Base-by-base conservation (phyloP, 177 flowering plant genomes). In the Vitis hybrid region DNA sequence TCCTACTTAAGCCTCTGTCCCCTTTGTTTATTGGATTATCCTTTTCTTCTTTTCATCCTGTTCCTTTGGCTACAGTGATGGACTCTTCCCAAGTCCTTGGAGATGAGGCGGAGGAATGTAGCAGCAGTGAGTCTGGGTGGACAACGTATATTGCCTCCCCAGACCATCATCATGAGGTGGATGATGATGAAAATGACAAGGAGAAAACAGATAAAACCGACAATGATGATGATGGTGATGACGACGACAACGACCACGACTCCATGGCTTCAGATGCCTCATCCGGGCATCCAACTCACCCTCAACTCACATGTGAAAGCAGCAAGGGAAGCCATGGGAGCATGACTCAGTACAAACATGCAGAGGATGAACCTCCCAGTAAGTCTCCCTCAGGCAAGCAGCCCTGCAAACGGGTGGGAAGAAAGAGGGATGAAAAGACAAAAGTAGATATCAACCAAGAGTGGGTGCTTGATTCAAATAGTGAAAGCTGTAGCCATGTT, bases 251-350 rank as follows among this genome's bases (percentile, higher is more conserved):
- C 33, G 72, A 76, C 16, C 81, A 78, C 60, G 83, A 80, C 26
- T 83, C 86, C 26, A 72, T 79, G 75, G 78, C 82, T 50, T 83
- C 86, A 3, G 86, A 83, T 72, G 86, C 86, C 14, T 81, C 86
- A 51, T 83, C 86, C 2, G 84, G 86, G 6, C 45, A 39, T 12
- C 84, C 82, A 49, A 76, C 74, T 20, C 62, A 64, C 62, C 69
- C 6, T 3, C 51, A 72, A 4, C 71, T 68, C 76, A 58, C 58
- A 53, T 33, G 29, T 51, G 62, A 2, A 51, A 45, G 29, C 10
- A 45, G 51, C 19, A 52, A 57, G 55, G 62, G 60, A 16, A 16
- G 65, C 45, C 26, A 22, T 22, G 26, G 26, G 26, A 64, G 2
- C 19, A 61, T 33, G 18, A 39, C 3, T 67, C 55, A 15, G 45